Evolutionary conservation across 257 asterid species (phyloP).

Genomic region (Solanum gracilifrons): DNA sequence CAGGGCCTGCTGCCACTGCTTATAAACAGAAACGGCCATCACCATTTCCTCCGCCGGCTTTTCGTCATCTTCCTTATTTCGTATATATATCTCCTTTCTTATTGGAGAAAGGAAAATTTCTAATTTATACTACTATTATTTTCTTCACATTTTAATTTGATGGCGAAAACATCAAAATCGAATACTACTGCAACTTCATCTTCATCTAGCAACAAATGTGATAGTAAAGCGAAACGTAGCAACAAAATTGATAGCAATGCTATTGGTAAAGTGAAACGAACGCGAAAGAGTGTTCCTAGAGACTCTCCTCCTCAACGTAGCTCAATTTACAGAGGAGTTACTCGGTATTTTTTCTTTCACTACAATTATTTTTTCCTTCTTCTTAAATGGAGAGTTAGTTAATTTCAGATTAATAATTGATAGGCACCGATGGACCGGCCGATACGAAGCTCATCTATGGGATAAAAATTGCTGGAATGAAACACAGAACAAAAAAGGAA

Average conservation of each 20-base stretch:
- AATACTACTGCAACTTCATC: neutral
- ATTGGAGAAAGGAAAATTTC: neutral
- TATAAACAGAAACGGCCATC: neutral
- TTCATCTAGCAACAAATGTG: neutral
- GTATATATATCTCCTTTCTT: neutral
- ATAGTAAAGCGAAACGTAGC: conserved; percentile 24
- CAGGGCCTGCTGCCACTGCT: neutral
- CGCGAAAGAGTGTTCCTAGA: conserved; percentile 57
- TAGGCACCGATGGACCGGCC: conserved; percentile 98
- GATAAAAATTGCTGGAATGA: conserved; percentile 97
- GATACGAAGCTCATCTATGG: conserved; percentile 97
- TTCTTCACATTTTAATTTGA: conserved; percentile 17
- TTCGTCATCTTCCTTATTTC: neutral
- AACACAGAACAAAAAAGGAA: conserved; percentile 86
- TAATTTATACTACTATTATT: neutral
- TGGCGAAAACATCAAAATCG: conserved; percentile 62
- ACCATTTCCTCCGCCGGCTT: conserved; percentile 8
- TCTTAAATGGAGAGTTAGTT: neutral
- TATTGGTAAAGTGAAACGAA: conserved; percentile 28
- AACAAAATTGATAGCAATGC: neutral
- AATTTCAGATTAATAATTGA: neutral
- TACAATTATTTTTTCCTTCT: neutral
- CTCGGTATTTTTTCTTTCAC: conserved; percentile 36
- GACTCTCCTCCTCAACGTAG: conserved; percentile 84
- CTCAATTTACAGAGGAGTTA: conserved; percentile 82